phyloP scores from a whole-genome alignment of 306 rosid species.

The Spatholobus suberectus region DNA sequence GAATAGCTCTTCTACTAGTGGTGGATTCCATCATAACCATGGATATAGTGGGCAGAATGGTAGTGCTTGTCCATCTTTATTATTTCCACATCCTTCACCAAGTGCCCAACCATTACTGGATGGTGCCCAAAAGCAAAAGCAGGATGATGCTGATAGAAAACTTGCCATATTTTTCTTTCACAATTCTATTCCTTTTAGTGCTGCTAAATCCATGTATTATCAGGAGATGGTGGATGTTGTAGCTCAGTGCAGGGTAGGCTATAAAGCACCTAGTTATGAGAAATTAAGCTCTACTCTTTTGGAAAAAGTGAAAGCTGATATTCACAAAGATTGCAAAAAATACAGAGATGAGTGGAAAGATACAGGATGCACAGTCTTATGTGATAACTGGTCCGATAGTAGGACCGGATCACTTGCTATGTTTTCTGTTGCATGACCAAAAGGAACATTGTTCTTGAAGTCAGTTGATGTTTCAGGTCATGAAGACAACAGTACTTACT shows the following conservation, averaged over 20 bases:
- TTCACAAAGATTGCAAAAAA: slow-evolving; percentile 55
- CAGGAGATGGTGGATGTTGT: slow-evolving; percentile 78
- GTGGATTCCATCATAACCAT: slow-evolving; percentile 61
- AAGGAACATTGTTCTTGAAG: slow-evolving; percentile 65
- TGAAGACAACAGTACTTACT: slow-evolving; percentile 57
- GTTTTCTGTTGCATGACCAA: slow-evolving; percentile 62
- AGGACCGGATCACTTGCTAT: slow-evolving; percentile 56
- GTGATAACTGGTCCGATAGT: slow-evolving; percentile 66
- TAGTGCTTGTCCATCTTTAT: slow-evolving; percentile 62
- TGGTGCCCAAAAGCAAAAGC: slow-evolving; percentile 57
- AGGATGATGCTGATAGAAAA: slow-evolving; percentile 68
- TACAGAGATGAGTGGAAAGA: slow-evolving; percentile 73
- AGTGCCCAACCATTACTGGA: slow-evolving; percentile 53
- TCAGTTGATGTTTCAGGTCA: slow-evolving; percentile 65
- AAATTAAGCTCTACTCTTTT: slow-evolving; percentile 58
- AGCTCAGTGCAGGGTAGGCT: slow-evolving; percentile 67
- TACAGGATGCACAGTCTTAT: slow-evolving; percentile 72
- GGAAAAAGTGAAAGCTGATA: slow-evolving; percentile 67
- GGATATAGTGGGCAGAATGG: slow-evolving; percentile 65
- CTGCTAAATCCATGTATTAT: slow-evolving; percentile 67
- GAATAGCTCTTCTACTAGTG: slow-evolving; percentile 72
- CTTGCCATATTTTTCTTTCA: slow-evolving; percentile 68
- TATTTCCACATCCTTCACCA: slow-evolving; percentile 55
- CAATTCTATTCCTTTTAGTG: slow-evolving; percentile 68
- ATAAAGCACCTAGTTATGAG: slow-evolving; percentile 72